Percentiles rank a stretch among this genome's conserved stretches.
phyloP scores from a whole-genome alignment of 768 basidiomycete species.

The Tulasnella sp. region DNA sequence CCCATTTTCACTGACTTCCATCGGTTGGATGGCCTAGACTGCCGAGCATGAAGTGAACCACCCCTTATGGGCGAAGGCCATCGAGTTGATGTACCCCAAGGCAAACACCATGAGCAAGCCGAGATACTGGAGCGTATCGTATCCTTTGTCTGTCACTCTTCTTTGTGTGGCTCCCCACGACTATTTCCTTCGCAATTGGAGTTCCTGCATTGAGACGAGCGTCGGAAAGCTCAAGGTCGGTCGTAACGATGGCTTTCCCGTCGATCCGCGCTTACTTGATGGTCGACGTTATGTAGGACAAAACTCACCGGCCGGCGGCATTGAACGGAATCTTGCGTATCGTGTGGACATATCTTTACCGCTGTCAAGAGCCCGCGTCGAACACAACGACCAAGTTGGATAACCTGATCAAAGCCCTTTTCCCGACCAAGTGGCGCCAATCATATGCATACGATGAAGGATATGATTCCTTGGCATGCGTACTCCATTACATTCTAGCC shows the following conservation, averaged over 20 bases:
- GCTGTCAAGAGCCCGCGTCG: constrained; percentile 79
- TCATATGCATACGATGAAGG: constrained; percentile 69
- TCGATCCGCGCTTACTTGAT: constrained; percentile 25
- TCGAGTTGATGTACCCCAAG: constrained; percentile 76
- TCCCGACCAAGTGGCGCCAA: constrained; percentile 61
- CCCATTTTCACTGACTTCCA: neutral
- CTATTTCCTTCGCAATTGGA: constrained; percentile 81
- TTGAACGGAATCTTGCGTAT: constrained; percentile 80
- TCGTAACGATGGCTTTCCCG: neutral
- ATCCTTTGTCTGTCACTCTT: constrained; percentile 75
- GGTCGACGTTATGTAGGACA: constrained; percentile 53
- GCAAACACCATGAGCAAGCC: constrained; percentile 81
- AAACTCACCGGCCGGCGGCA: constrained; percentile 59
- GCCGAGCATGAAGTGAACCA: constrained; percentile 96
- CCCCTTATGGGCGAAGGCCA: constrained; percentile 90
- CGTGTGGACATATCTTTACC: constrained; percentile 93
- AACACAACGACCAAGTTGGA: constrained; percentile 80
- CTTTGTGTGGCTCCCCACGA: constrained; percentile 85
- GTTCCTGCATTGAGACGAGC: constrained; percentile 63
- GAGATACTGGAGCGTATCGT: constrained; percentile 83
- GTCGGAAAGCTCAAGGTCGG: constrained; percentile 75
- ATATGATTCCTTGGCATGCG: constrained; percentile 69
- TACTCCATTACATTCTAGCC: constrained; percentile 76
- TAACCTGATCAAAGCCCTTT: constrained; percentile 65
- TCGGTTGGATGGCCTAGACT: constrained; percentile 47